Evolutionary conservation across 1,139 yeast genomes (phyloP).

Genomic region (Suhomyces yuchorum): DNA sequence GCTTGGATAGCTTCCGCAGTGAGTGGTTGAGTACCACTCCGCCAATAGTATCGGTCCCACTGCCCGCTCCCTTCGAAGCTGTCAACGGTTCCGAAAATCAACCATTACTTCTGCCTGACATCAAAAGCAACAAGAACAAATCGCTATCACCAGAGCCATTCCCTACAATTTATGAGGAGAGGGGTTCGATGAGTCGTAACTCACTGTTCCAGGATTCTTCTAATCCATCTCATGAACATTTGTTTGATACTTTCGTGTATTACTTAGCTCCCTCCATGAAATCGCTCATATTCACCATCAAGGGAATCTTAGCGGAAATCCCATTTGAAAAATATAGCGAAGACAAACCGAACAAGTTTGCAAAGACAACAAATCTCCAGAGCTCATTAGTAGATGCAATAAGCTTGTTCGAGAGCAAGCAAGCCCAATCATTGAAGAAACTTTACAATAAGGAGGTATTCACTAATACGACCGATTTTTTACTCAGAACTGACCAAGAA

Average conservation of each 20-base stretch:
- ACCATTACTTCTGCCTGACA: background rate
- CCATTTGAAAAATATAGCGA: slow-evolving; percentile 51
- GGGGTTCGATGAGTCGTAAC: background rate
- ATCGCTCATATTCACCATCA: slow-evolving; percentile 64
- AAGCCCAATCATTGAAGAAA: slow-evolving; percentile 56
- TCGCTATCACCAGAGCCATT: background rate
- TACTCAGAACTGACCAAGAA: slow-evolving; percentile 66
- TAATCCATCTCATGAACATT: slow-evolving; percentile 27
- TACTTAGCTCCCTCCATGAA: slow-evolving; percentile 74
- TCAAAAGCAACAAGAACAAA: background rate
- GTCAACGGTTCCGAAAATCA: background rate
- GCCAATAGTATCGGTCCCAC: background rate
- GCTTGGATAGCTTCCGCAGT: slow-evolving; percentile 23
- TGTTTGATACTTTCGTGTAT: slow-evolving; percentile 66
- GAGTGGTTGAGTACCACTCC: slow-evolving; percentile 12
- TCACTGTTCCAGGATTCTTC: background rate
- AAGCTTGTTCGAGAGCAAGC: slow-evolving; percentile 57
- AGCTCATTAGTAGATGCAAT: slow-evolving; percentile 56
- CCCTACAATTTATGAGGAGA: background rate
- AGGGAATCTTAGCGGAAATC: slow-evolving; percentile 59
- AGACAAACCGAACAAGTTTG: slow-evolving; percentile 32
- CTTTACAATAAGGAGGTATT: slow-evolving; percentile 64
- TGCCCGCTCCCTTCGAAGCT: background rate
- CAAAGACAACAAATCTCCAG: slow-evolving; percentile 45
- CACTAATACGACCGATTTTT: slow-evolving; percentile 35